Percentiles rank a stretch among this genome's conserved stretches.
phyloP scores from a whole-genome alignment of 306 rosid genomes.

The Dalbergia cultrata region DNA sequence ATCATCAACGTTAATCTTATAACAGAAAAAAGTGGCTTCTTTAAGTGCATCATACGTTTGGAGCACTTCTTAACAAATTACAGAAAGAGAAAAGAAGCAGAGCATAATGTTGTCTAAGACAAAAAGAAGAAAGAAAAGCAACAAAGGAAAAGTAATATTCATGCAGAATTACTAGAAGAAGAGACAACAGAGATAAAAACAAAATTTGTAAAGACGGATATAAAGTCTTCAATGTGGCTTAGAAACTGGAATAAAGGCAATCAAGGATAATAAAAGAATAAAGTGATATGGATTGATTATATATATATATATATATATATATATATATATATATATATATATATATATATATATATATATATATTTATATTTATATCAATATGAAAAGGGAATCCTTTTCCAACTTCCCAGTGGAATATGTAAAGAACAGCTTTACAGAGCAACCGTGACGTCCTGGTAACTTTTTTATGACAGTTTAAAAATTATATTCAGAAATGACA shows the following conservation, averaged over 20 bases:
- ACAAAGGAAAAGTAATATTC: slow-evolving; percentile 52
- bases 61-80: slow-evolving; percentile 27
- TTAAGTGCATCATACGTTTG: slow-evolving; percentile 23
- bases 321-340: background rate
- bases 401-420: slow-evolving; percentile 48
- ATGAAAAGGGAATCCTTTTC: slow-evolving; percentile 53
- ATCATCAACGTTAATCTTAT: background rate
- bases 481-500: background rate
- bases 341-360: background rate
- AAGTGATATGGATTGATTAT: slow-evolving; percentile 51
- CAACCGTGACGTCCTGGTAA: slow-evolving; percentile 49
- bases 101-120: slow-evolving; percentile 49
- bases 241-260: slow-evolving; percentile 65
- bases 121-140: slow-evolving; percentile 54
- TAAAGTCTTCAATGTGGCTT: slow-evolving; percentile 64
- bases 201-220: slow-evolving; percentile 63
- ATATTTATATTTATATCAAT: background rate
- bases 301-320: no score
- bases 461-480: slow-evolving; percentile 18
- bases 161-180: slow-evolving; percentile 62
- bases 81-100: slow-evolving; percentile 45
- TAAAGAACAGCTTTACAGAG: slow-evolving; percentile 48
- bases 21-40: background rate
- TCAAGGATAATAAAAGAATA: slow-evolving; percentile 74
- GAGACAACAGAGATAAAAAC: slow-evolving; percentile 72